Evolutionary conservation across 2,329 filamentous ascomycete species (phyloP).

Genomic region (Aspergillus sp.): DNA sequence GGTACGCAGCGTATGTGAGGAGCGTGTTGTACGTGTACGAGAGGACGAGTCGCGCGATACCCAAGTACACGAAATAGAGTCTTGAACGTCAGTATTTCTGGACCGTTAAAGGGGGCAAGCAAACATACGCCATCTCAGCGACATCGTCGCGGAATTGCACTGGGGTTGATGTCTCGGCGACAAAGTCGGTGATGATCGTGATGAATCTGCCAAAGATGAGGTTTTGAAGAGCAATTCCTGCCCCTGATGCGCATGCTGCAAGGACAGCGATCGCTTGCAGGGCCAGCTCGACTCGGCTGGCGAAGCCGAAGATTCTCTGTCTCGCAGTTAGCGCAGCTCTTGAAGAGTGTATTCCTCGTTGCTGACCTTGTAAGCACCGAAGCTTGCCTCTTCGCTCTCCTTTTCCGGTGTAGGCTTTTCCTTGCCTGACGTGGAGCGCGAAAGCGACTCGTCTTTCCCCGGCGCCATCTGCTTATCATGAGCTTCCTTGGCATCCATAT

Average conservation of each 20-base stretch:
- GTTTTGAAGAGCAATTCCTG: conserved; percentile 8
- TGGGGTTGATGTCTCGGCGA: background rate
- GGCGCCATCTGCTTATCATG: background rate
- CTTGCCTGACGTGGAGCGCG: background rate
- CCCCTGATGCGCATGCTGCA: conserved; percentile 7
- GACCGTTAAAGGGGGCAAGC: background rate
- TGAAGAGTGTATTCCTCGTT: background rate
- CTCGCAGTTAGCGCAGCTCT: background rate
- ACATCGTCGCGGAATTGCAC: background rate
- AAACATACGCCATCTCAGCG: conserved; percentile 3
- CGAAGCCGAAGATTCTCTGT: conserved; percentile 9
- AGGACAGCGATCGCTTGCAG: conserved; percentile 1
- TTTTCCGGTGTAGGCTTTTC: background rate
- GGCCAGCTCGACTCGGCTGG: background rate
- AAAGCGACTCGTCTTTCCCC: background rate
- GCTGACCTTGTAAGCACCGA: background rate
- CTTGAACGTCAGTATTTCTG: conserved; percentile 20
- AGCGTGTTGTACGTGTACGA: conserved; percentile 79
- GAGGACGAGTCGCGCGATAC: conserved; percentile 73
- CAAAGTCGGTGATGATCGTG: conserved; percentile 3
- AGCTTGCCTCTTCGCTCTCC: background rate
- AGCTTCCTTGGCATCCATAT: background rate
- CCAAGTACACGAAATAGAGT: conserved; percentile 83
- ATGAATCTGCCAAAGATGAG: conserved; percentile 13
- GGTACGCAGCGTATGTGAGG: conserved; percentile 85